phyloP scores from a whole-genome alignment of 2,329 filamentous ascomycete genomes.

The Ascochyta viciae-villosae region DNA sequence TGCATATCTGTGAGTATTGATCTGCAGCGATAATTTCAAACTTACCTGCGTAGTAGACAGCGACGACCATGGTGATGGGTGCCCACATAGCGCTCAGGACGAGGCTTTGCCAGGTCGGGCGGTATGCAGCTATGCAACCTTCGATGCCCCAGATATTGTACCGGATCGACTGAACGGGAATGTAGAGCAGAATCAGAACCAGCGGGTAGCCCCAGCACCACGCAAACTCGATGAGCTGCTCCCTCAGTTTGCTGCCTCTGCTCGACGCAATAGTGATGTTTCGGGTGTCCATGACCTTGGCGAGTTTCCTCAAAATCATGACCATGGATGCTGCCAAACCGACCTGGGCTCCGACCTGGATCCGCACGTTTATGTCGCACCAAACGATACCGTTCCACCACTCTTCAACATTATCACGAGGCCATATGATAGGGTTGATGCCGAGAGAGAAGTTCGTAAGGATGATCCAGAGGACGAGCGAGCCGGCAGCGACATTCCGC shows the following conservation, averaged over 20 bases:
- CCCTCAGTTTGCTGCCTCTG: constrained; percentile 55
- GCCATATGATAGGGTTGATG: constrained; percentile 71
- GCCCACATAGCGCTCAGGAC: constrained; percentile 64
- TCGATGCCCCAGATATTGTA: constrained; percentile 66
- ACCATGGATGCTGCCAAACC: constrained; percentile 61
- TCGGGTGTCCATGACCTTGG: constrained; percentile 66
- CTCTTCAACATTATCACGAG: constrained; percentile 59
- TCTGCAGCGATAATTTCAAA: constrained; percentile 9
- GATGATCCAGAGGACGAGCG: constrained; percentile 63
- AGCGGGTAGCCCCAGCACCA: constrained; percentile 65
- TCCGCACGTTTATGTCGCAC: constrained; percentile 70
- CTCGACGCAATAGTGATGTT: constrained; percentile 60
- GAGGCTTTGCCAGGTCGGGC: constrained; percentile 65
- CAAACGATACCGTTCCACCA: constrained; percentile 67
- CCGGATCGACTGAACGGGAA: constrained; percentile 64
- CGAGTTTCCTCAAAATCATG: constrained; percentile 67
- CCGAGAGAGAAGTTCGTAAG: constrained; percentile 65
- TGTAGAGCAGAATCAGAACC: constrained; percentile 63
- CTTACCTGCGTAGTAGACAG: constrained; percentile 65
- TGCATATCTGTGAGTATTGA: constrained; percentile 40
- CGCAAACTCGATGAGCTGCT: constrained; percentile 58
- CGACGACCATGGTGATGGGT: constrained; percentile 60
- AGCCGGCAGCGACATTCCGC: constrained; percentile 65
- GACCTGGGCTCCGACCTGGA: constrained; percentile 61
- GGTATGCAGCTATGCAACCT: constrained; percentile 64